Conservation (phyloP, 208 protist genomes). For the Polymyxa betae region DNA sequence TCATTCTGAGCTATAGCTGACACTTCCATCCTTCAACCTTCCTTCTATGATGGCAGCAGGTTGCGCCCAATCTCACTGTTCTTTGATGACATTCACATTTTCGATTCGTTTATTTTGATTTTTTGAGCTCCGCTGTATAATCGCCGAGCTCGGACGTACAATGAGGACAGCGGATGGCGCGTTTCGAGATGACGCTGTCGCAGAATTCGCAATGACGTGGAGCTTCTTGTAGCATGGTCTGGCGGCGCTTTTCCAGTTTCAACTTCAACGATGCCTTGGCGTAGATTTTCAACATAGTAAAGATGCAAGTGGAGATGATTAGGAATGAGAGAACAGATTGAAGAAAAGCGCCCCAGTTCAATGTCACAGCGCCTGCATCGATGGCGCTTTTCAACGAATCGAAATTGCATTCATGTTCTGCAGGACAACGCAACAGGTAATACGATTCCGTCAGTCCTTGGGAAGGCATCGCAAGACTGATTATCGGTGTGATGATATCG, state of each 20-base stretch:
- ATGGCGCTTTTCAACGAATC: neutral
- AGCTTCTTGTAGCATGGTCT: neutral
- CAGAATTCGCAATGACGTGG: neutral
- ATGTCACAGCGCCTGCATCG: conserved; percentile 13
- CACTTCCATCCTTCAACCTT: no score
- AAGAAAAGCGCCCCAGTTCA: conserved; percentile 46
- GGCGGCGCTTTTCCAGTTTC: neutral
- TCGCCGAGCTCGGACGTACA: neutral
- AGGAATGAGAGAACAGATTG: conserved; percentile 19
- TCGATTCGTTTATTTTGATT: neutral
- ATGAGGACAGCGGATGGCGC: neutral
- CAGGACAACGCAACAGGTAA: neutral
- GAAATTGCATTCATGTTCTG: neutral
- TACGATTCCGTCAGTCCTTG: neutral
- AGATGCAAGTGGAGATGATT: conserved; percentile 36
- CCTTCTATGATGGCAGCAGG: neutral
- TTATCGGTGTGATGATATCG: conserved; percentile 41
- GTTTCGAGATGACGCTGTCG: neutral
- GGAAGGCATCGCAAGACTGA: conserved; percentile 31
- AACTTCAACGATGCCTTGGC: neutral
- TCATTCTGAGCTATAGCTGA: no score
- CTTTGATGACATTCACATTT: neutral
- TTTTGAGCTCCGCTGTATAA: neutral
- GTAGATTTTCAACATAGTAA: conserved; percentile 44
- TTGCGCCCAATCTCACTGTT: neutral